A percentile compares a stretch with the other conserved stretches of the same genome.
These are phyloP conservation scores for Elsinoe perseae DNA, from an alignment of 2,329 filamentous ascomycete species.

Conservation along the genomic window DNA sequence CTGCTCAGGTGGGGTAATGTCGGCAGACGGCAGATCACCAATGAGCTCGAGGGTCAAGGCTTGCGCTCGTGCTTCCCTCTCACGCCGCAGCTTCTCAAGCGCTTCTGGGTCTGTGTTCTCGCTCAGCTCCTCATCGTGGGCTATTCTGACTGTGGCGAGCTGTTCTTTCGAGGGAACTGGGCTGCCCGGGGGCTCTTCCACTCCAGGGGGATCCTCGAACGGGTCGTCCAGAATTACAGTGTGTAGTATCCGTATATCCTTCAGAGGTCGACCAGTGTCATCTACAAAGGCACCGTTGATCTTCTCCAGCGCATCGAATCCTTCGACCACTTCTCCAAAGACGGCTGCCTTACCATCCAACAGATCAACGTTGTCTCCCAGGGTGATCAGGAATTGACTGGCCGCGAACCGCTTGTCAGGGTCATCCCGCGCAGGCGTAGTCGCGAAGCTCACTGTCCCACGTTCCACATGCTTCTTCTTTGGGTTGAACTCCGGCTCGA, in stretches of 20 bases:
- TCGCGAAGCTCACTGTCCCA: conserved; percentile 97
- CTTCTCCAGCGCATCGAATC: conserved; percentile 87
- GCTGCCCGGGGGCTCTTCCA: conserved; percentile 70
- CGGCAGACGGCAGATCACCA: conserved; percentile 91
- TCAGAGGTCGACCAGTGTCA: conserved; percentile 73
- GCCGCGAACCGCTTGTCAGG: conserved; percentile 74
- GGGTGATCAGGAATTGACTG: conserved; percentile 89
- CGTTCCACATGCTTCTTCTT: conserved; percentile 83
- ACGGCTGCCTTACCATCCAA: conserved; percentile 90
- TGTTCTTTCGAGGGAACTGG: conserved; percentile 78
- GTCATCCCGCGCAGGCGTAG: conserved; percentile 65
- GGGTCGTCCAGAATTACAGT: conserved; percentile 89
- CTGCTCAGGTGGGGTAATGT: conserved; percentile 95
- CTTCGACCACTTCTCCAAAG: conserved; percentile 92
- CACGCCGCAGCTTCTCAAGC: conserved; percentile 69
- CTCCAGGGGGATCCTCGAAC: conserved; percentile 69
- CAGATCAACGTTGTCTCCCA: conserved; percentile 82
- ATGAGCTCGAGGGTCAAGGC: conserved; percentile 96
- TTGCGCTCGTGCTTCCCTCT: conserved; percentile 86
- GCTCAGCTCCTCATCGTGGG: conserved; percentile 75
- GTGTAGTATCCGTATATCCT: conserved; percentile 91
- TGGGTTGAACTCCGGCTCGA: conserved; percentile 73
- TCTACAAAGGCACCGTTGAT: conserved; percentile 88
- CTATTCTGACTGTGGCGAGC: conserved; percentile 83
- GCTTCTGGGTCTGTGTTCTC: conserved; percentile 73